Evolutionary conservation across 176 grass and related monocot species (phyloP), one percentile per base, ranked within the genome.

Genomic region (Avena insularis): DNA sequence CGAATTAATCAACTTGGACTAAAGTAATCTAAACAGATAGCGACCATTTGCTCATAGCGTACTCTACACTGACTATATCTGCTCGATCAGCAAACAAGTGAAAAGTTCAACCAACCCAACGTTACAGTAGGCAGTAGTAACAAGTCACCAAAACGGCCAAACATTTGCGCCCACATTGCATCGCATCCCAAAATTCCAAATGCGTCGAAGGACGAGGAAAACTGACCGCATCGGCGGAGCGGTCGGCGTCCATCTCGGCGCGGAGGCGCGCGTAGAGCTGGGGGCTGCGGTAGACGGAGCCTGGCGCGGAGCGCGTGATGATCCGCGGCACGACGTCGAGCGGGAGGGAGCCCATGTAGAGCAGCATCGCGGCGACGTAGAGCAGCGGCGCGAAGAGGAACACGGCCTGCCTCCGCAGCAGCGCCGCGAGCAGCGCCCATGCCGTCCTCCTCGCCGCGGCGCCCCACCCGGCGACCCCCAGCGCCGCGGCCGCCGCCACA

Each of bases 371-470:
- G 16, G 91, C 92, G n/a, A 98, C 97, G 80, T 98, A 98, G 53
- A 98, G 89, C 54, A 96, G 86, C 54, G 97, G 97, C 66, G 97
- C 93, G 71, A 98, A 98, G 59, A 98, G 96, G 92, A 98, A 98
- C 60, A 98, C 92, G 3, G 93, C 96, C 87, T 98, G 96, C 80
- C 93, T 79, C 79, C 96, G 94, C 49, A 96, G 96, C 76, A 98
- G 88, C 23, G 93, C 51, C 56, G 90, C 84, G 21, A 95, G 92
- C 31, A 96, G 63, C 86, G 70, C 89, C 90, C 86, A 75, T 38
- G 88, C 84, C 74, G 88, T 68, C 87, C 93, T 72, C 89, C 86
- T 82, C 51, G 77, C 86, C 13, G 87, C 45, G 54, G 57, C 80
- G 71, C 71, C 53, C 67, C 81, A 59, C 91, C 62, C 47, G 75